Evolutionary conservation across 106 monocot genomes (phyloP).

Genomic region (Triglochin maritima): DNA sequence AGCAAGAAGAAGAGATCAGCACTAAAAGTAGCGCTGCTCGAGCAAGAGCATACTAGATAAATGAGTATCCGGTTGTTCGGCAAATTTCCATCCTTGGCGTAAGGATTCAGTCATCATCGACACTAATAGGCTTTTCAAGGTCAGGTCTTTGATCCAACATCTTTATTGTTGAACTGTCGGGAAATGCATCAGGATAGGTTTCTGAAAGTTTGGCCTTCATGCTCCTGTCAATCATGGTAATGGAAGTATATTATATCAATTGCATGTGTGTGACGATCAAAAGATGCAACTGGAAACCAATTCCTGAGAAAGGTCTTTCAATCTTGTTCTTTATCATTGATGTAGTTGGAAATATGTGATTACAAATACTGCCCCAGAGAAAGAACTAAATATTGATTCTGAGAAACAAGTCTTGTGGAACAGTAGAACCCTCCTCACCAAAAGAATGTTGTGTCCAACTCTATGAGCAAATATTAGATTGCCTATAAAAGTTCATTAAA

Average conservation of each 20-base stretch:
- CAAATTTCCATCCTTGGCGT: too few species aligned
- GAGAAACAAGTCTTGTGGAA: too few species aligned
- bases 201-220: conserved; percentile 64
- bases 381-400: too few species aligned
- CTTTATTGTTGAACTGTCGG: conserved; percentile 29
- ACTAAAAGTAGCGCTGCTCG: too few species aligned
- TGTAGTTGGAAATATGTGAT: background rate
- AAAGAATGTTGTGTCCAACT: too few species aligned
- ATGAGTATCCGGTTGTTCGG: too few species aligned
- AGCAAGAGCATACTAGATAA: too few species aligned
- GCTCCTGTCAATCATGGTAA: conserved; percentile 33
- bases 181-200: conserved; percentile 90
- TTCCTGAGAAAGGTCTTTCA: background rate
- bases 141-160: conserved; percentile 70
- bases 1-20: too few species aligned
- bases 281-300: background rate
- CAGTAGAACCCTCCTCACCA: too few species aligned
- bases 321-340: background rate
- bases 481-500: too few species aligned
- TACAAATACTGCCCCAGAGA: background rate
- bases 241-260: background rate
- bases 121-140: conserved; percentile 43
- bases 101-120: background rate
- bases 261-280: background rate
- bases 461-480: too few species aligned